Percentiles rank a stretch among this genome's conserved stretches.
Conservation (phyloP, 345 rosid genomes). For the Populus nigra region DNA sequence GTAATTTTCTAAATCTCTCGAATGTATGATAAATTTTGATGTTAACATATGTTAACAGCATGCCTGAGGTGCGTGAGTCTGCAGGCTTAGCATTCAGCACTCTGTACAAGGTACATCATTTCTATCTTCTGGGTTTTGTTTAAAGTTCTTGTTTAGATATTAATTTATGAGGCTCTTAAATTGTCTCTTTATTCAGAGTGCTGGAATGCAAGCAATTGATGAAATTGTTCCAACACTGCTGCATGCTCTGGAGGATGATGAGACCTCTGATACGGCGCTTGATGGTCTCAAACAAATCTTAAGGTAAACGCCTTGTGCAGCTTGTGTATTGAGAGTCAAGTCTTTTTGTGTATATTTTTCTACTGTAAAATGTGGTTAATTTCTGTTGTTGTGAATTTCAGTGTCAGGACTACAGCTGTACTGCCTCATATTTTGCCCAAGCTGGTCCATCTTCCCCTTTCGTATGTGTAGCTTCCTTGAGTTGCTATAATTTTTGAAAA, state of each 20-base stretch:
- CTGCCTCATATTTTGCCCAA: slow-evolving; percentile 97
- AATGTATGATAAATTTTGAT: slow-evolving; percentile 2
- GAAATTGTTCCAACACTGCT: slow-evolving; percentile 95
- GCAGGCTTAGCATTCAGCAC: slow-evolving; percentile 98
- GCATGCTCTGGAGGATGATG: slow-evolving; percentile 90
- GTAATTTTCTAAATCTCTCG: slow-evolving; percentile 3
- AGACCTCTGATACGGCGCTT: slow-evolving; percentile 82
- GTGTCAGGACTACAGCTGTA: slow-evolving; percentile 97
- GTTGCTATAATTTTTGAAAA: not conserved
- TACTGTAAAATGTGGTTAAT: not conserved
- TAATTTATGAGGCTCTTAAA: not conserved
- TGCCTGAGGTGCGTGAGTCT: slow-evolving; percentile 89
- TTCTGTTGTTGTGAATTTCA: slow-evolving; percentile 32
- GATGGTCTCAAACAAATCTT: slow-evolving; percentile 97
- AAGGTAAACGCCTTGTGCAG: slow-evolving; percentile 41
- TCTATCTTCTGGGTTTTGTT: slow-evolving; percentile 8
- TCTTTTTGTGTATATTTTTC: not conserved
- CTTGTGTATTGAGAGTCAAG: not conserved
- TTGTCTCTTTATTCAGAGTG: slow-evolving; percentile 55
- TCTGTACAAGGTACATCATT: slow-evolving; percentile 72
- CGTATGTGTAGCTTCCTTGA: slow-evolving; percentile 56
- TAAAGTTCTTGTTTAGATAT: not conserved
- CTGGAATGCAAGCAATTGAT: slow-evolving; percentile 98
- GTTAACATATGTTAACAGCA: slow-evolving; percentile 38
- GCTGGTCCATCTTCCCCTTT: slow-evolving; percentile 84